Conservation (phyloP, 352 stramenopile genomes). For the Phytophthora ramorum region DNA sequence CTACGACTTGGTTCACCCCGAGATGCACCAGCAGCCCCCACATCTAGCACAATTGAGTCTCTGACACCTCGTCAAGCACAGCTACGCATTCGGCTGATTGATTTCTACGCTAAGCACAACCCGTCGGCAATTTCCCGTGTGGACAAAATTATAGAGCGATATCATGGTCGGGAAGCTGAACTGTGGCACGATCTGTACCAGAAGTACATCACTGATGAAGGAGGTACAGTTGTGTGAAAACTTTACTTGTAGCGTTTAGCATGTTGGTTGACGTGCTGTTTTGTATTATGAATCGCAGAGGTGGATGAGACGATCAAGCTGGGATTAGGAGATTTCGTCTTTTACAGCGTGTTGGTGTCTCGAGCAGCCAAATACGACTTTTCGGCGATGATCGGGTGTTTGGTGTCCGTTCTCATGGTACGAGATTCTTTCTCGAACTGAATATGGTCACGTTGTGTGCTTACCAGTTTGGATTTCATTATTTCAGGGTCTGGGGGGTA, state of each 20-base stretch:
- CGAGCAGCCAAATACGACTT: conserved; percentile 97
- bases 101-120: conserved; percentile 81
- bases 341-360: conserved; percentile 98
- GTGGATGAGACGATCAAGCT: conserved; percentile 92
- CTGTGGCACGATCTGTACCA: conserved; percentile 82
- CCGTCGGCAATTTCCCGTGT: conserved; percentile 63
- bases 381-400: conserved; percentile 93
- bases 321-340: conserved; percentile 99
- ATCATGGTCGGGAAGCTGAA: conserved; percentile 73
- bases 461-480: conserved; percentile 11
- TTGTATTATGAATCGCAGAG: conserved; percentile 34
- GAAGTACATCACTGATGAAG: conserved; percentile 75
- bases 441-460: conserved; percentile 1
- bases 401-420: conserved; percentile 94
- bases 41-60: conserved; percentile 1
- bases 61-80: conserved; percentile 36
- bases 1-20: conserved; percentile 33
- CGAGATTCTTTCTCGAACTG: conserved; percentile 1
- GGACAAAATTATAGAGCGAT: conserved; percentile 78
- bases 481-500: conserved; percentile 91
- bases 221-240: conserved; percentile 33
- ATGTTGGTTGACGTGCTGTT: conserved; percentile 3
- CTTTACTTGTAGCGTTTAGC: neutral
- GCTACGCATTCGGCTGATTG: conserved; percentile 51
- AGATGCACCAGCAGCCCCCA: neutral